Conservation (phyloP, 306 rosid genomes). For the Trifolium dubium region DNA sequence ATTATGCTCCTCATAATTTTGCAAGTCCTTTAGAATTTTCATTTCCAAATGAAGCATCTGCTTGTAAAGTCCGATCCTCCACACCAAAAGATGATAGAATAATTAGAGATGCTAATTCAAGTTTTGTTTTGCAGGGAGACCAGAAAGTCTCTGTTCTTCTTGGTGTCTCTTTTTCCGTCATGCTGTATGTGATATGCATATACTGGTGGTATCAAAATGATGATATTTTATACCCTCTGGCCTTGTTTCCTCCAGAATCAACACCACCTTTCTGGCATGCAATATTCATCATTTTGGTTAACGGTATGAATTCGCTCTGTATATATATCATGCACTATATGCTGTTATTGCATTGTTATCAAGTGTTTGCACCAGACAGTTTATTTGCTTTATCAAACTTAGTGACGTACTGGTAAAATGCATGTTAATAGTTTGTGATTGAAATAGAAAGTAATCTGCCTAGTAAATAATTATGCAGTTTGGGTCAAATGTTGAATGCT, state of each 20-base stretch:
- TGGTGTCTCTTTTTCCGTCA: constrained; percentile 55
- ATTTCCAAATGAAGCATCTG: constrained; percentile 26
- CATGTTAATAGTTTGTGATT: constrained; percentile 24
- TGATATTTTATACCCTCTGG: constrained; percentile 70
- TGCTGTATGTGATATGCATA: constrained; percentile 70
- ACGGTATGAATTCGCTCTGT: constrained; percentile 64
- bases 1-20: constrained; percentile 22
- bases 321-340: not conserved
- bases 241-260: constrained; percentile 81
- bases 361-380: constrained; percentile 10
- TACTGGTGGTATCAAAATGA: constrained; percentile 85
- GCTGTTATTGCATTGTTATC: constrained; percentile 17
- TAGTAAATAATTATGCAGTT: constrained; percentile 4
- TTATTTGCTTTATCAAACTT: constrained; percentile 29
- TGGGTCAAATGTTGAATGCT: constrained; percentile 13
- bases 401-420: not conserved
- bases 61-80: not conserved
- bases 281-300: constrained; percentile 79
- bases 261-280: constrained; percentile 88
- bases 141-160: constrained; percentile 68
- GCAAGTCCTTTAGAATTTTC: constrained; percentile 29
- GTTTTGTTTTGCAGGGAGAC: constrained; percentile 74
- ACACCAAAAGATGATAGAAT: not conserved
- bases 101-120: constrained; percentile 37
- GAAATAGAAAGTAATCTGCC: constrained; percentile 30